phyloP scores from a whole-genome alignment of 441 rosid genomes.

The Eutrema salsugineum region DNA sequence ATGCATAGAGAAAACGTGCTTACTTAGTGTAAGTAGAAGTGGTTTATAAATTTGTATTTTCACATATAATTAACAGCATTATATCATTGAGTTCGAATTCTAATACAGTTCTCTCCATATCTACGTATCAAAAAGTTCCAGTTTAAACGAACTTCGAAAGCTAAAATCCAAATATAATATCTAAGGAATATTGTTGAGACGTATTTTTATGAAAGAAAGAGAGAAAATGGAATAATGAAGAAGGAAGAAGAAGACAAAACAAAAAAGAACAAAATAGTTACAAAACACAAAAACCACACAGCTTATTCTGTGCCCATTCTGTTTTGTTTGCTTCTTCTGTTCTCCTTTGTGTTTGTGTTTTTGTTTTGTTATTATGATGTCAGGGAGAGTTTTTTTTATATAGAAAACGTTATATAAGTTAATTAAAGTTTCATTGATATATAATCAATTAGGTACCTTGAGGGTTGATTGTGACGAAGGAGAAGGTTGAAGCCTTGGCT shows the following conservation, averaged over 20 bases:
- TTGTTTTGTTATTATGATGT: conserved; percentile 31
- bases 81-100: background rate
- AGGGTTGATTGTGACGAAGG: conserved; percentile 73
- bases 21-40: background rate
- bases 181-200: conserved; percentile 8
- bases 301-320: conserved; percentile 40
- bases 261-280: conserved; percentile 53
- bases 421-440: background rate
- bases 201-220: conserved; percentile 6
- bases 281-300: conserved; percentile 32
- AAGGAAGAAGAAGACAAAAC: conserved; percentile 61
- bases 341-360: conserved; percentile 40
- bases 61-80: background rate
- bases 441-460: conserved; percentile 52
- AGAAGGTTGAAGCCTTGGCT: conserved; percentile 82
- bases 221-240: conserved; percentile 37
- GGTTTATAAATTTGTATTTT: background rate
- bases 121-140: background rate
- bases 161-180: background rate
- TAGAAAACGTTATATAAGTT: conserved; percentile 7
- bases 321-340: conserved; percentile 38
- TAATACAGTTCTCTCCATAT: background rate
- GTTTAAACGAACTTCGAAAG: background rate
- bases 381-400: conserved; percentile 19
- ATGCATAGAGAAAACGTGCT: conserved; percentile 29